Evolutionary conservation across 2,329 filamentous ascomycete genomes (phyloP).

Genomic region (Curvularia eragrostidis): DNA sequence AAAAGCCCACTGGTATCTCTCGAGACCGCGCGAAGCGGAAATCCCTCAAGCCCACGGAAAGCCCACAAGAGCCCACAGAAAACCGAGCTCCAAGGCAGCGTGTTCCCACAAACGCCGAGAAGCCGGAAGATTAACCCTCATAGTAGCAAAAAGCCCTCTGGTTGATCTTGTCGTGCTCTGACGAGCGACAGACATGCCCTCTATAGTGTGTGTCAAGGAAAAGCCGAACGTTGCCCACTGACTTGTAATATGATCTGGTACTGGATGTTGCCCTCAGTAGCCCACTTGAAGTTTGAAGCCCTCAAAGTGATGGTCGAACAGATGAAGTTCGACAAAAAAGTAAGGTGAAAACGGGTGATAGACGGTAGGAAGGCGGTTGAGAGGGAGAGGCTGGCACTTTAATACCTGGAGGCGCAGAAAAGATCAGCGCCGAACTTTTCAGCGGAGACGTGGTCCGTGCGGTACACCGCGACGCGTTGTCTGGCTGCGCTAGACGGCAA

Average conservation of each 20-base stretch:
- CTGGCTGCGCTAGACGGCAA: constrained; percentile 9
- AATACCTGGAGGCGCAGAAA: constrained; percentile 14
- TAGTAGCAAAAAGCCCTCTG: constrained; percentile 51
- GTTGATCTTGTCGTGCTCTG: constrained; percentile 46
- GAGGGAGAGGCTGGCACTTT: constrained; percentile 25
- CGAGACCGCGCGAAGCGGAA: constrained; percentile 48
- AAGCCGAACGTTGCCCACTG: constrained; percentile 51
- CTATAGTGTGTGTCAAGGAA: constrained; percentile 50
- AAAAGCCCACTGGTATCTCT: constrained; percentile 54
- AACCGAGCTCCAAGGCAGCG: constrained; percentile 54
- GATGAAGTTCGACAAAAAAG: constrained; percentile 28
- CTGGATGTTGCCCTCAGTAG: constrained; percentile 42
- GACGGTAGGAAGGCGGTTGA: constrained; percentile 18
- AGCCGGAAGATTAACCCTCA: constrained; percentile 52
- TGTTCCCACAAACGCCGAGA: constrained; percentile 62
- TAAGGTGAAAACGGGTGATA: constrained; percentile 29
- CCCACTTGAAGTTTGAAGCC: constrained; percentile 45
- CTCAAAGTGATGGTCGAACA: constrained; percentile 36
- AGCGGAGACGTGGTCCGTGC: constrained; percentile 15
- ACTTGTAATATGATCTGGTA: constrained; percentile 49
- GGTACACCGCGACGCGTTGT: constrained; percentile 8
- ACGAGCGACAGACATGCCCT: constrained; percentile 47
- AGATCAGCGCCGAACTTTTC: constrained; percentile 25
- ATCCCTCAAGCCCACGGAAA: constrained; percentile 55
- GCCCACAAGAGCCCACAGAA: constrained; percentile 57